Conservation (phyloP, 2,329 filamentous ascomycete species). For the Thelonectria rubi region DNA sequence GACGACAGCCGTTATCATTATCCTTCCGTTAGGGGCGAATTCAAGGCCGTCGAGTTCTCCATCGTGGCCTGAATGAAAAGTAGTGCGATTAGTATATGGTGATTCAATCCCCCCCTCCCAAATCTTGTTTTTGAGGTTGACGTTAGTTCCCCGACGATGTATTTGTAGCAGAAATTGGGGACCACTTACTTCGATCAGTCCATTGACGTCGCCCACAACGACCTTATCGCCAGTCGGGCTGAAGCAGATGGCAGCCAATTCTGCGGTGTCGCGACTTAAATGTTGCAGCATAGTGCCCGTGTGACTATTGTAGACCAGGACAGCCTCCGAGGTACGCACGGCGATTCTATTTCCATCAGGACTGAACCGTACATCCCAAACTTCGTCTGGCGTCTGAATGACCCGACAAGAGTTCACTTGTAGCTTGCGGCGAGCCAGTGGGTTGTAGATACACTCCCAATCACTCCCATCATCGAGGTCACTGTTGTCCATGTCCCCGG, state of each 20-base stretch:
- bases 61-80: no score
- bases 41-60: no score
- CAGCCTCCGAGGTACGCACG: neutral
- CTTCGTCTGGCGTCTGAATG: neutral
- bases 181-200: neutral
- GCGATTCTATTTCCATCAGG: neutral
- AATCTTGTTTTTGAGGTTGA: neutral
- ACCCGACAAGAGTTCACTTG: neutral
- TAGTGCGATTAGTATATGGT: no score
- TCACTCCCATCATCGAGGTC: neutral
- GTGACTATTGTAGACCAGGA: neutral
- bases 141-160: neutral
- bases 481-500: neutral
- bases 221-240: neutral
- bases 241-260: neutral
- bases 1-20: no score
- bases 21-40: no score
- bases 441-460: neutral
- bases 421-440: neutral
- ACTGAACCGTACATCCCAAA: neutral
- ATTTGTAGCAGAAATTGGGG: neutral
- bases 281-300: neutral
- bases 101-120: neutral
- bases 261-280: neutral
- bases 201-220: neutral